A percentile compares a stretch with the other conserved stretches of the same genome.
Conservation (phyloP, 1,139 yeast genomes). For the Diutina siamensis region DNA sequence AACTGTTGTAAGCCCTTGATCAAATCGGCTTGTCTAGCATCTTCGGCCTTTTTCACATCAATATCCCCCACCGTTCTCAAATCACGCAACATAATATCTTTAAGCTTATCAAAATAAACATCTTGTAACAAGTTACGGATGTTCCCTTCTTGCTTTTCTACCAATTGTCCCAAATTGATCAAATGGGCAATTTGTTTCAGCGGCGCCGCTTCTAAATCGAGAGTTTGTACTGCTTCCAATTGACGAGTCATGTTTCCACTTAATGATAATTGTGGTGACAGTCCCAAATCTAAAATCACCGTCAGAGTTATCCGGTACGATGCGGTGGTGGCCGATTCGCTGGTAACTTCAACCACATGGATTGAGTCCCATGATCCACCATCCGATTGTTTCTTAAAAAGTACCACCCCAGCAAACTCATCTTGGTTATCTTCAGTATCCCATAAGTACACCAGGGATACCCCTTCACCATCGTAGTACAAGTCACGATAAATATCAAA, state of each 20-base stretch:
- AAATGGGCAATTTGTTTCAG: conserved; percentile 52
- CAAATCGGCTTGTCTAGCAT: conserved; percentile 34
- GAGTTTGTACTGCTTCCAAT: conserved; percentile 38
- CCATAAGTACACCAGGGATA: conserved; percentile 90
- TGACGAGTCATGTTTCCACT: conserved; percentile 85
- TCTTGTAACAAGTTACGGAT: conserved; percentile 82
- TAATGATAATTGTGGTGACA: conserved; percentile 28
- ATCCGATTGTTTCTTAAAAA: conserved; percentile 62
- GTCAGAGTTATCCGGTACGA: conserved; percentile 76
- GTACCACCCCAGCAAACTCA: conserved; percentile 81
- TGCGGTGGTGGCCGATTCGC: conserved; percentile 35
- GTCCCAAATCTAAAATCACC: conserved; percentile 60
- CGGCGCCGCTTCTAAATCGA: conserved; percentile 26
- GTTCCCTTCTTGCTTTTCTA: conserved; percentile 84
- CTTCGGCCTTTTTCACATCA: conserved; percentile 26
- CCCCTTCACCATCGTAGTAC: conserved; percentile 85
- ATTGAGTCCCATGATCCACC: conserved; percentile 74
- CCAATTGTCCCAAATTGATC: conserved; percentile 71
- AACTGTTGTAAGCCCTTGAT: conserved; percentile 32
- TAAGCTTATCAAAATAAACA: conserved; percentile 86
- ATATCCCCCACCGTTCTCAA: conserved; percentile 45
- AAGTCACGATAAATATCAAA: conserved; percentile 88
- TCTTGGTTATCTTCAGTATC: conserved; percentile 43
- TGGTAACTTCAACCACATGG: conserved; percentile 77
- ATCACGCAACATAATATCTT: conserved; percentile 60